A percentile compares a stretch with the other conserved stretches of the same genome.
These are phyloP conservation scores for Lyophyllum decastes DNA, from an alignment of 768 basidiomycete species.

Conservation along the genomic window DNA sequence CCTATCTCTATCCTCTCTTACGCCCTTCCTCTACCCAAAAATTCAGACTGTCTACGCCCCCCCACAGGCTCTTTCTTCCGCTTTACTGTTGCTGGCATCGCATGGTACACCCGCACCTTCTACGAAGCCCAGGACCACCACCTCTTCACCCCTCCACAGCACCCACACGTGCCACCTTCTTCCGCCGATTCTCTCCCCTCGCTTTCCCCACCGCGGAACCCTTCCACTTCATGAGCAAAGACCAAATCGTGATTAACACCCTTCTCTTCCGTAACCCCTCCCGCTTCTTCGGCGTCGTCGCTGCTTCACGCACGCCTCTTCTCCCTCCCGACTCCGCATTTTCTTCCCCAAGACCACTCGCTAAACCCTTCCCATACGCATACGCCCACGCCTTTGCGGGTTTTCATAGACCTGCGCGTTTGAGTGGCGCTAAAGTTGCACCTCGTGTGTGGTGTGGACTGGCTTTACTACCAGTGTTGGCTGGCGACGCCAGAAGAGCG, in stretches of 20 bases:
- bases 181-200: neutral
- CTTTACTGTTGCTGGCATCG: conserved; percentile 41
- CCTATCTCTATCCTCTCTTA: too few relatives aligned
- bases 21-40: too few relatives aligned
- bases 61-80: conserved; percentile 58
- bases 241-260: conserved; percentile 55
- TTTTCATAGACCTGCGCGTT: neutral
- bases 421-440: neutral
- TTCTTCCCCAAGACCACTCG: neutral
- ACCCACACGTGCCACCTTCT: conserved; percentile 24
- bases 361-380: neutral
- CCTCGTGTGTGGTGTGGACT: conserved; percentile 36
- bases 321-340: neutral
- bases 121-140: conserved; percentile 56
- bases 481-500: conserved; percentile 31
- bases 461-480: conserved; percentile 57
- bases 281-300: conserved; percentile 41
- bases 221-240: conserved; percentile 55
- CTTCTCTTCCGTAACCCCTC: conserved; percentile 46
- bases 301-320: conserved; percentile 16
- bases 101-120: conserved; percentile 47
- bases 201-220: too few relatives aligned
- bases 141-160: conserved; percentile 38
- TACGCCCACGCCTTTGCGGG: neutral
- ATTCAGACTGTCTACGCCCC: neutral